These are phyloP conservation scores for Penicillium frequentans DNA, from an alignment of 2,329 filamentous ascomycete genomes.

Conservation along the genomic window DNA sequence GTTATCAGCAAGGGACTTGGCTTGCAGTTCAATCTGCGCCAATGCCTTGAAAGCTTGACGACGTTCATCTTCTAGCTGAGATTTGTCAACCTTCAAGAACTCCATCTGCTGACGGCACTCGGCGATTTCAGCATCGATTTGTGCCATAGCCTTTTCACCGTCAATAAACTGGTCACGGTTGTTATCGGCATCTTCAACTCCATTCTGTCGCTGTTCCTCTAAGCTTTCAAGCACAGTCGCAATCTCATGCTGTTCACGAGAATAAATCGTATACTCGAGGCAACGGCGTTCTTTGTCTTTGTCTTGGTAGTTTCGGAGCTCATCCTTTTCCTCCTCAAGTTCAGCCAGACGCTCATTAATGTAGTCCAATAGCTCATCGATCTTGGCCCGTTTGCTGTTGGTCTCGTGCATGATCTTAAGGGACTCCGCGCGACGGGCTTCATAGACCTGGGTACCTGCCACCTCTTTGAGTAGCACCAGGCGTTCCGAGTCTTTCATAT, in stretches of 20 bases:
- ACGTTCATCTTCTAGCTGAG: conserved; percentile 85
- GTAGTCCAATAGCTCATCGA: conserved; percentile 86
- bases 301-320: conserved; percentile 88
- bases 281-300: conserved; percentile 90
- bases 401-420: conserved; percentile 97
- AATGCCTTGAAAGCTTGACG: conserved; percentile 75
- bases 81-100: conserved; percentile 78
- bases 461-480: conserved; percentile 92
- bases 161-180: conserved; percentile 74
- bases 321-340: conserved; percentile 95
- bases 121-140: conserved; percentile 76
- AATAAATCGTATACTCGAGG: conserved; percentile 91
- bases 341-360: conserved; percentile 88
- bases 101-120: conserved; percentile 80
- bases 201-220: conserved; percentile 76
- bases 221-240: conserved; percentile 76
- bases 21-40: conserved; percentile 82
- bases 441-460: conserved; percentile 96
- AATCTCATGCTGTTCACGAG: conserved; percentile 81
- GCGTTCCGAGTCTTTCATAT: conserved; percentile 96
- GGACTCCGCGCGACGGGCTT: conserved; percentile 85
- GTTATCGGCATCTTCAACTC: conserved; percentile 80
- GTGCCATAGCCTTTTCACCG: conserved; percentile 75
- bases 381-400: conserved; percentile 90
- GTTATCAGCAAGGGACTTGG: conserved; percentile 79